These are phyloP conservation scores for Moelleriella libera DNA, from an alignment of 2,329 filamentous ascomycete species.

Conservation along the genomic window DNA sequence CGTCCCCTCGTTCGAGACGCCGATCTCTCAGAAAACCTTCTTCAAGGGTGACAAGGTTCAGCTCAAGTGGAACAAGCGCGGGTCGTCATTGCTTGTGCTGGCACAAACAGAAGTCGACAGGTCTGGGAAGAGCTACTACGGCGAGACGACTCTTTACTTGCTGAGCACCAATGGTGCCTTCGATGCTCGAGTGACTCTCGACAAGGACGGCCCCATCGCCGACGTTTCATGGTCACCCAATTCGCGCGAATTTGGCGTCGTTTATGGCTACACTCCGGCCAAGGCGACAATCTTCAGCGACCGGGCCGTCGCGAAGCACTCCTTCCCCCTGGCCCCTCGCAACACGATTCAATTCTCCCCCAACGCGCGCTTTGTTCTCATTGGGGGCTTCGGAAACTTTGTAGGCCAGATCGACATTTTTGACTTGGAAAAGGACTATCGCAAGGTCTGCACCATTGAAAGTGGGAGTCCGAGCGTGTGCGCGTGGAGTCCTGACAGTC, in stretches of 20 bases:
- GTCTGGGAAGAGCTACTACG: constrained; percentile 98
- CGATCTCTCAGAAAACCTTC: constrained; percentile 95
- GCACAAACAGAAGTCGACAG: constrained; percentile 97
- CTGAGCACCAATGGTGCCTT: constrained; percentile 84
- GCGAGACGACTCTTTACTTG: constrained; percentile 93
- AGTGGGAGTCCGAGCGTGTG: constrained; percentile 92
- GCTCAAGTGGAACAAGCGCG: constrained; percentile 91
- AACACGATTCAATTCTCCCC: constrained; percentile 96
- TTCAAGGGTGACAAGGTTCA: constrained; percentile 99
- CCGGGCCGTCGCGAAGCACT: constrained; percentile 68
- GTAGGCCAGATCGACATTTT: constrained; percentile 97
- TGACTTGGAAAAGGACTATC: constrained; percentile 86
- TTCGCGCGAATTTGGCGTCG: constrained; percentile 92
- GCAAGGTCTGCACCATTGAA: constrained; percentile 86
- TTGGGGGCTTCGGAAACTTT: constrained; percentile 94
- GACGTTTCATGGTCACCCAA: constrained; percentile 98
- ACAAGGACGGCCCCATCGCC: constrained; percentile 96
- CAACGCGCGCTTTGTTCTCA: constrained; percentile 79
- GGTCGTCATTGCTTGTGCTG: constrained; percentile 83
- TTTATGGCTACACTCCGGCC: constrained; percentile 98
- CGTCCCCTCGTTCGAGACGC: constrained; percentile 68
- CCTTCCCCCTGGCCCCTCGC: constrained; percentile 72
- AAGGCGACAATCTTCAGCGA: constrained; percentile 98
- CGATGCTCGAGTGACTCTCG: constrained; percentile 79
- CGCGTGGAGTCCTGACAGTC: constrained; percentile 93